phyloP scores from a whole-genome alignment of 176 grass and related monocot genomes.

The Stipa capillata region DNA sequence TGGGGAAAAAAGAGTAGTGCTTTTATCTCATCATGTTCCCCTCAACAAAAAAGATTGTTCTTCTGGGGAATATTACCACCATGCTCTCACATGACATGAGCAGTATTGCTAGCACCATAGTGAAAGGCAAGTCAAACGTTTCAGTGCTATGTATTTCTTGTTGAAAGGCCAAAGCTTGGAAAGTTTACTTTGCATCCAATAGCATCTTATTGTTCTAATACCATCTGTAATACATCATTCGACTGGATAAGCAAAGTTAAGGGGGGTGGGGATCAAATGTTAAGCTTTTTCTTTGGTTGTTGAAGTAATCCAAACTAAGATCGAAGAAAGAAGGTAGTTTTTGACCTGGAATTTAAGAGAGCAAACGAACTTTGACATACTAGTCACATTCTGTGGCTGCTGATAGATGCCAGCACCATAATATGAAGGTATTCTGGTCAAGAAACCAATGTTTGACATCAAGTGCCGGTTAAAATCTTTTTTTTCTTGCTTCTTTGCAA shows the following conservation, averaged over 20 bases:
- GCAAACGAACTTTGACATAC: background rate
- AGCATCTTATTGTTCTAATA: background rate
- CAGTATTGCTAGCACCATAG: background rate
- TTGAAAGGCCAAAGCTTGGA: background rate
- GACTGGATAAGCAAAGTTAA: background rate
- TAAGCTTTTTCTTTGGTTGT: too few species aligned
- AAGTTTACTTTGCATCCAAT: background rate
- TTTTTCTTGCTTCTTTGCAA: background rate
- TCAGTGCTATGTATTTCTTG: background rate
- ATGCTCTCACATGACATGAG: constrained; percentile 26
- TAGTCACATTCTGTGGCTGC: background rate
- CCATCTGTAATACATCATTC: background rate
- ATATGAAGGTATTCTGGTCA: background rate
- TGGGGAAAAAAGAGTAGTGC: constrained; percentile 6
- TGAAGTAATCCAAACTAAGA: too few species aligned
- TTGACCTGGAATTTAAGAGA: background rate
- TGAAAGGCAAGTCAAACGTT: background rate
- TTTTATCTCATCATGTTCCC: constrained; percentile 37
- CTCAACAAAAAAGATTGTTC: constrained; percentile 23
- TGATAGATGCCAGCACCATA: background rate
- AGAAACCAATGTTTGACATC: background rate
- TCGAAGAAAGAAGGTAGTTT: background rate
- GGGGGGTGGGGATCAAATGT: background rate
- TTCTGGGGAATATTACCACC: constrained; percentile 23
- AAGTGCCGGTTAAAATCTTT: background rate